phyloP scores from a whole-genome alignment of 305 asterid genomes.

The Caryopteris hybrid region DNA sequence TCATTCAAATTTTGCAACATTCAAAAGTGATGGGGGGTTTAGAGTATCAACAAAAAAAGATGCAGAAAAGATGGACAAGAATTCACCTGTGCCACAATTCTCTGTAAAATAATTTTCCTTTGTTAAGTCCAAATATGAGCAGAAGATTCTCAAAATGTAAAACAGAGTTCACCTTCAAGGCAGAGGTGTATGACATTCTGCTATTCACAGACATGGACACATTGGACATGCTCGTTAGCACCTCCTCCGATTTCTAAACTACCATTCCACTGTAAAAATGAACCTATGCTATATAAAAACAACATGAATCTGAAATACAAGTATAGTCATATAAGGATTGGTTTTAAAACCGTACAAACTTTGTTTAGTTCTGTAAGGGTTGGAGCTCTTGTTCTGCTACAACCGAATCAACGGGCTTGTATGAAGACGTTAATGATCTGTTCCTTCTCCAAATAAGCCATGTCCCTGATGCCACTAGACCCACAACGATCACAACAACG shows the following conservation, averaged over 20 bases:
- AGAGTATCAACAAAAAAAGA: too few relatives aligned
- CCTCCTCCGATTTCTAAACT: slow-evolving; percentile 24
- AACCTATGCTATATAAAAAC: slow-evolving; percentile 17
- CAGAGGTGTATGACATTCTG: slow-evolving; percentile 16
- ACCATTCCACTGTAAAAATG: slow-evolving; percentile 11
- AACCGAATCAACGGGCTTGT: slow-evolving; percentile 71
- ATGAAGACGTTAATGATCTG: slow-evolving; percentile 27
- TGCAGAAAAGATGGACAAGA: not conserved
- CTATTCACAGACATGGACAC: slow-evolving; percentile 20
- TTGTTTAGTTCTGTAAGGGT: slow-evolving; percentile 46
- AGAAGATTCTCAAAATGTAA: slow-evolving; percentile 7
- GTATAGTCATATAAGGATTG: not conserved
- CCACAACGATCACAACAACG: slow-evolving; percentile 35
- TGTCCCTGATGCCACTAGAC: slow-evolving; percentile 46
- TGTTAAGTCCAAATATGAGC: slow-evolving; percentile 8
- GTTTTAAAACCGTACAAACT: slow-evolving; percentile 8
- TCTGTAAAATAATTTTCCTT: slow-evolving; percentile 6
- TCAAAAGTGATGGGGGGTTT: too few relatives aligned
- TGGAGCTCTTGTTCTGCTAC: slow-evolving; percentile 88
- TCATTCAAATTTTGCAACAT: too few relatives aligned
- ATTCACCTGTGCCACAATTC: slow-evolving; percentile 17
- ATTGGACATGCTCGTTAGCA: slow-evolving; percentile 2
- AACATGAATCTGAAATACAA: slow-evolving; percentile 19
- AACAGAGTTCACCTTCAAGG: slow-evolving; percentile 13
- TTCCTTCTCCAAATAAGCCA: slow-evolving; percentile 59